phyloP scores from a whole-genome alignment of 177 flowering plant species.

The Vitis hybrid region DNA sequence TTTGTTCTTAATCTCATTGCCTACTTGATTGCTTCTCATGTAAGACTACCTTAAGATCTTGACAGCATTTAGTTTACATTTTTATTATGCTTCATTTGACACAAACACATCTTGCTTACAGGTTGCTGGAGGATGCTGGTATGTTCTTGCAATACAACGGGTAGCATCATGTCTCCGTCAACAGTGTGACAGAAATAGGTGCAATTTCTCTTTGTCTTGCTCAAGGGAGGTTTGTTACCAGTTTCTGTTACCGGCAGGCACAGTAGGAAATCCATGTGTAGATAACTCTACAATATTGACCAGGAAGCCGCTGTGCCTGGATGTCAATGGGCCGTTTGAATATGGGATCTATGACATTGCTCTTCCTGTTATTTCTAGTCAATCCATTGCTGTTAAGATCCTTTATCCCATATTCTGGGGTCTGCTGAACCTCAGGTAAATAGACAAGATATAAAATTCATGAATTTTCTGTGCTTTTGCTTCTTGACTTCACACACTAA shows the following conservation, averaged over 20 bases:
- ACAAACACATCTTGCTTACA: slow-evolving; percentile 13
- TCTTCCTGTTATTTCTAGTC: slow-evolving; percentile 91
- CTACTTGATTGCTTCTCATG: slow-evolving; percentile 97
- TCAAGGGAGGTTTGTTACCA: slow-evolving; percentile 75
- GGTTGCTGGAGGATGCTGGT: slow-evolving; percentile 99
- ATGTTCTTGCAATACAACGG: slow-evolving; percentile 85
- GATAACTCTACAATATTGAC: slow-evolving; percentile 39
- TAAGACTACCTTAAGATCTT: slow-evolving; percentile 26
- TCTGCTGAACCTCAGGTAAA: slow-evolving; percentile 86
- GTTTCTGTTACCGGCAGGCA: slow-evolving; percentile 33
- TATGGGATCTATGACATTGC: slow-evolving; percentile 88
- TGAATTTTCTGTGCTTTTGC: too few relatives aligned
- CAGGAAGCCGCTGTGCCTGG: slow-evolving; percentile 60
- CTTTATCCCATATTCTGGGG: slow-evolving; percentile 99
- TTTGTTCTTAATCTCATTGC: slow-evolving; percentile 93
- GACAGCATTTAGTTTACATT: background rate
- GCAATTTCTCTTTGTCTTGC: slow-evolving; percentile 72
- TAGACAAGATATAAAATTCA: background rate
- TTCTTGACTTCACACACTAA: too few relatives aligned
- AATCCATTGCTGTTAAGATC: slow-evolving; percentile 75
- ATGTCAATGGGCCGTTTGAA: slow-evolving; percentile 59
- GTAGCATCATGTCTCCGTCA: slow-evolving; percentile 76
- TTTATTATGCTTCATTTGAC: background rate
- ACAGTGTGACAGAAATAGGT: slow-evolving; percentile 50
- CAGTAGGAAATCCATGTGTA: slow-evolving; percentile 40